Evolutionary conservation across 305 asterid species (phyloP).

Genomic region (Salvia sclarea): DNA sequence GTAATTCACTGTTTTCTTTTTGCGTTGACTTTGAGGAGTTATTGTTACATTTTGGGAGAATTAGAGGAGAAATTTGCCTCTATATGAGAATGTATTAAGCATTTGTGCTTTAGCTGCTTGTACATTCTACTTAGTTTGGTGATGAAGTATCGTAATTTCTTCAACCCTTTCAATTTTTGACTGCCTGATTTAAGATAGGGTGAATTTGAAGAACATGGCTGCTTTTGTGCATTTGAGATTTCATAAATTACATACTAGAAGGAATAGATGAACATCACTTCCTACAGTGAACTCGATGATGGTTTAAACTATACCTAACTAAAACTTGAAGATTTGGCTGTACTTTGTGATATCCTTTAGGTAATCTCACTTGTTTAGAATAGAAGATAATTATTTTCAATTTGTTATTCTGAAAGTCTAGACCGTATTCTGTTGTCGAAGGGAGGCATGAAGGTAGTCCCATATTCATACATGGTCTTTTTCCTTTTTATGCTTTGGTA

Average conservation of each 20-base stretch:
- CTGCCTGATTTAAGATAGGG: background rate
- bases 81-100: background rate
- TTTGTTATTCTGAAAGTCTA: background rate
- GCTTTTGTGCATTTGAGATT: background rate
- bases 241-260: background rate
- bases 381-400: background rate
- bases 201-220: background rate
- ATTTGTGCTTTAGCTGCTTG: background rate
- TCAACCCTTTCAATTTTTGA: background rate
- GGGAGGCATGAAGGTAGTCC: background rate
- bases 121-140: constrained; percentile 9
- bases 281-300: background rate
- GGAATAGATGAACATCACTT: background rate
- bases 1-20: background rate
- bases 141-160: background rate
- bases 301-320: background rate
- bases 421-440: background rate
- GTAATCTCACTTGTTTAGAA: background rate
- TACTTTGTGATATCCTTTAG: background rate
- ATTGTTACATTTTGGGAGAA: background rate
- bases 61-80: background rate
- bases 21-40: constrained; percentile 30
- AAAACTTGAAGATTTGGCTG: background rate
- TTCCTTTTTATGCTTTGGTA: background rate
- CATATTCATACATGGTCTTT: background rate